Base-by-base conservation (phyloP, 306 rosid genomes). In the Acacia melanoxylon region DNA sequence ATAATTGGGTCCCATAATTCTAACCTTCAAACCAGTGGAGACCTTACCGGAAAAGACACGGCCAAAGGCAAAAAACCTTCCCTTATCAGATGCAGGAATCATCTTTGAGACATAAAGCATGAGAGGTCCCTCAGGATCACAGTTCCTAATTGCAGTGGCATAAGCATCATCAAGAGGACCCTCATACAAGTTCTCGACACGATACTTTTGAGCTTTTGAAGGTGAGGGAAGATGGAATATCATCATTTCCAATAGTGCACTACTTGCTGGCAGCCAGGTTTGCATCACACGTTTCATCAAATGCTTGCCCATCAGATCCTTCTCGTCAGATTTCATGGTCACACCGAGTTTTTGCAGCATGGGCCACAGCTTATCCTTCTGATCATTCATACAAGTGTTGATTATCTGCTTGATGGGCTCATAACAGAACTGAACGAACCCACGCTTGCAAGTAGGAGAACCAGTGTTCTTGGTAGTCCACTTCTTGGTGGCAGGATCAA, bases 81-180 rank as follows among this genome's bases (percentile, higher is more conserved):
- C 98, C 89, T 95, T 95, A 46, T 95, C 98, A 44, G 98, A 91
- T 17, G 98, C 98, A 0, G 98, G 98, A 93, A 93, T 93, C 98
- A 95, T 95, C 94, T 95, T 95, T 0, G 99, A 95, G 0, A 93
- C 97, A 46, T 95, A 93, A 10, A 95, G 98, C 99, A 95, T 95
- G 1, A 95, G 98, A 74, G 98, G 99, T 1, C 98, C 99, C 0
- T 95, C 92, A 1, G 97, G 99, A 69, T 95, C 98, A 70, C 99
- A 95, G 78, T 25, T 86, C 77, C 98, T 86, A 79, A 95, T 95
- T 54, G 98, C 95, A 83, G 76, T 25, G 4, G 99, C 98, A 76
- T 95, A 95, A 0, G 20, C 40, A 78, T 95, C 99, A 75, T 95
- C 99, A 49, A 93, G 92, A 2, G 99, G 99, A 80, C 99, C 99